These are phyloP conservation scores for Emericellopsis atlantica DNA, from an alignment of 2,329 filamentous ascomycete species.

Conservation along the genomic window DNA sequence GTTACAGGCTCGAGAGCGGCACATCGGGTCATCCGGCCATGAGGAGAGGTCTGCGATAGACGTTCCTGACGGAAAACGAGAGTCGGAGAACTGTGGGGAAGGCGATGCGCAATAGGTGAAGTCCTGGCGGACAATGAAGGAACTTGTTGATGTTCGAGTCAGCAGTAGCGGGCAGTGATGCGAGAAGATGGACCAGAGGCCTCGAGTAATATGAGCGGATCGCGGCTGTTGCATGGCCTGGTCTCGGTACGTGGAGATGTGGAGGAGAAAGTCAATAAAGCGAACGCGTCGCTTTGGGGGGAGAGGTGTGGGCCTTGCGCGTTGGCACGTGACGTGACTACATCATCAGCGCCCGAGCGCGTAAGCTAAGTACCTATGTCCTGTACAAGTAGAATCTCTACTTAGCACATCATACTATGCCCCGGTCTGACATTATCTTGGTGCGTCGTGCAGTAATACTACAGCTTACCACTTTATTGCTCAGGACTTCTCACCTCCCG, in stretches of 20 bases:
- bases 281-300: not conserved
- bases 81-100: slow-evolving; percentile 69
- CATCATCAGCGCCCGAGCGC: too few species aligned
- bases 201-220: not conserved
- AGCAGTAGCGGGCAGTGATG: too few species aligned
- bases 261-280: not conserved
- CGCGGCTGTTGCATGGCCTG: not conserved
- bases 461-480: too few species aligned
- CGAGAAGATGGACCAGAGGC: not conserved
- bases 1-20: slow-evolving; percentile 51
- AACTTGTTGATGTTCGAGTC: slow-evolving; percentile 13
- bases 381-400: too few species aligned
- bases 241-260: too few species aligned
- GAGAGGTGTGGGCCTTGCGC: slow-evolving; percentile 1
- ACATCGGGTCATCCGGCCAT: slow-evolving; percentile 28
- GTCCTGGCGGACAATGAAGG: slow-evolving; percentile 25
- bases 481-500: too few species aligned
- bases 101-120: slow-evolving; percentile 48
- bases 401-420: too few species aligned
- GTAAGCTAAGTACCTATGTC: too few species aligned
- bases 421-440: too few species aligned
- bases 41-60: slow-evolving; percentile 32
- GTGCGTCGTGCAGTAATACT: too few species aligned
- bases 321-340: slow-evolving; percentile 4
- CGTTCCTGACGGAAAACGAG: slow-evolving; percentile 59